A percentile compares a stretch with the other conserved stretches of the same genome.
These are phyloP conservation scores for Pseudoscleropodium purum DNA, from an alignment of 225 moss, liverwort and hornwort genomes.

Conservation along the genomic window DNA sequence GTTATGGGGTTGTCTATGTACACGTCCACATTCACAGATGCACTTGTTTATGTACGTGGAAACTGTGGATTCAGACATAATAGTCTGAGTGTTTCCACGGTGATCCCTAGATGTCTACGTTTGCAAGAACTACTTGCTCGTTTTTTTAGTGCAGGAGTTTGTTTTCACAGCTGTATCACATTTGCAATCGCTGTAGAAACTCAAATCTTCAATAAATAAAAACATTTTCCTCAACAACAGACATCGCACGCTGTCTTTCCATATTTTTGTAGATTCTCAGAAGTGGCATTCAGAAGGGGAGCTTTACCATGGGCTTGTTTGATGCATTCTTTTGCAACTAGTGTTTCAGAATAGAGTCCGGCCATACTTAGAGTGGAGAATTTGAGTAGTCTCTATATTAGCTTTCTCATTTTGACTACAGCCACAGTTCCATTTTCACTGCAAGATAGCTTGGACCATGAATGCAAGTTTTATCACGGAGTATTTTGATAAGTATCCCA, in stretches of 20 bases:
- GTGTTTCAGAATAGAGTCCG: not conserved
- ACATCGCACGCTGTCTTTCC: not conserved
- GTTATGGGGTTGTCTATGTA: not conserved
- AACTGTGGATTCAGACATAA: conserved; percentile 1
- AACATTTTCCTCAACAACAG: not conserved
- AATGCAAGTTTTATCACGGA: not conserved
- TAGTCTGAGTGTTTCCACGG: not conserved
- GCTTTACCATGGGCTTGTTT: not conserved
- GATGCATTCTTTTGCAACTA: not conserved
- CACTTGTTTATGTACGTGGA: not conserved
- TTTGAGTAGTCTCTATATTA: not conserved
- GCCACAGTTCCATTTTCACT: not conserved
- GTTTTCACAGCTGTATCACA: not conserved
- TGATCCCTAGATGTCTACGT: not conserved
- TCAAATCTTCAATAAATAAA: not conserved
- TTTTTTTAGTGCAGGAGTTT: not conserved
- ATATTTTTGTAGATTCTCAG: not conserved
- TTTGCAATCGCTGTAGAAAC: not conserved
- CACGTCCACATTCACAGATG: conserved; percentile 2
- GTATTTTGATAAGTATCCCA: not conserved
- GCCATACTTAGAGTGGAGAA: not conserved
- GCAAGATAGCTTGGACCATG: not conserved
- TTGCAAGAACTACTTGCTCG: conserved; percentile 12
- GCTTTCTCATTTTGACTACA: not conserved
- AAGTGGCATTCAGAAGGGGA: not conserved